Conservation (phyloP, 1,284 basidiomycete species). For the Apiotrichum sp. region DNA sequence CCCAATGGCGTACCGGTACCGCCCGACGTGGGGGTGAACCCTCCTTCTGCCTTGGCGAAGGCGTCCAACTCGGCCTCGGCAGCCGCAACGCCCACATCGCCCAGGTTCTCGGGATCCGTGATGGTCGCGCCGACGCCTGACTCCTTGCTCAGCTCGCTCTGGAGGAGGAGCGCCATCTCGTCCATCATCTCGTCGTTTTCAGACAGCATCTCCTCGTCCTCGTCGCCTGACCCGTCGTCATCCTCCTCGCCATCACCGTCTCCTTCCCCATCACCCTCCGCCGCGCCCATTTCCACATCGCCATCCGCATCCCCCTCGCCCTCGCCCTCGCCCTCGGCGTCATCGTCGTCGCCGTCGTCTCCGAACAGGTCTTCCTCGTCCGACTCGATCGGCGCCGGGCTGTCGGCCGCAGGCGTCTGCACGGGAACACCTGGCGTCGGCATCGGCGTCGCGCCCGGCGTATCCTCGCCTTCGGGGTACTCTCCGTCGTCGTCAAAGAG, state of each 20-base stretch:
- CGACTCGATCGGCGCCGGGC: conserved; percentile 5
- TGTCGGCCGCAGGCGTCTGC: conserved; percentile 8
- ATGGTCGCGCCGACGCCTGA: conserved; percentile 9
- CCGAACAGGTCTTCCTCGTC: conserved; percentile 32
- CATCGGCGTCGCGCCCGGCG: conserved; percentile 23
- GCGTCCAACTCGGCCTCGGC: conserved; percentile 11
- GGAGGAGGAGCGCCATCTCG: conserved; percentile 35
- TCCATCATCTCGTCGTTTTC: conserved; percentile 32
- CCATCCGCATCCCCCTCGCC: too few relatives aligned
- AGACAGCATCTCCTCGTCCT: conserved; percentile 9
- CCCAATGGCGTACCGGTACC: not conserved
- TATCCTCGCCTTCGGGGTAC: conserved; percentile 24
- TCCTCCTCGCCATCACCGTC: not conserved
- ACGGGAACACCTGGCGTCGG: conserved; percentile 17
- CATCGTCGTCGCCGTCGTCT: conserved; percentile 21
- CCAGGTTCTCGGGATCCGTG: not conserved
- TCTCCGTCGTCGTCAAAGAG: conserved; percentile 20
- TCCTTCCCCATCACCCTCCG: conserved; percentile 7
- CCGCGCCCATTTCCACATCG: too few relatives aligned
- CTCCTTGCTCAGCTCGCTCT: conserved; percentile 37
- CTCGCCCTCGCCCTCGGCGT: too few relatives aligned
- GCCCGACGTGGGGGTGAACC: not conserved
- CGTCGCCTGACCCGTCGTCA: conserved; percentile 16
- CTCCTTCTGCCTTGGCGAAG: not conserved
- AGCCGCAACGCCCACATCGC: conserved; percentile 2